Percentiles rank a stretch among this genome's conserved stretches.
These are phyloP conservation scores for Neurospora sp. DNA, from an alignment of 495 filamentous ascomycete genomes.

Conservation along the genomic window DNA sequence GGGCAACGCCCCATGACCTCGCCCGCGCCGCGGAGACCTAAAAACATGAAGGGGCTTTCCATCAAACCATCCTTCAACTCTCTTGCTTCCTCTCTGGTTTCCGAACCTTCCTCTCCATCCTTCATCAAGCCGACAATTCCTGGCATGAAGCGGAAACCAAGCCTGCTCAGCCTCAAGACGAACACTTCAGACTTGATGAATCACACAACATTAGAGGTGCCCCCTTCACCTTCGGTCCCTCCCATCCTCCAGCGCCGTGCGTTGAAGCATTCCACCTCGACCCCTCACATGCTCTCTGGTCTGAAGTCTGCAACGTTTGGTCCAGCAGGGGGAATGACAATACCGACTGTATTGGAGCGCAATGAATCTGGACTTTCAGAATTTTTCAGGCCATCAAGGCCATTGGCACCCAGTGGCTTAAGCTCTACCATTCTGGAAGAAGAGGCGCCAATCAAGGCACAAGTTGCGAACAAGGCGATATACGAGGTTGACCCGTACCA, in stretches of 20 bases:
- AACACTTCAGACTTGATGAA: slow-evolving; percentile 39
- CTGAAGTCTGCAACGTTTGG: slow-evolving; percentile 44
- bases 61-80: slow-evolving; percentile 63
- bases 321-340: slow-evolving; percentile 43
- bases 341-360: slow-evolving; percentile 38
- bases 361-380: slow-evolving; percentile 39
- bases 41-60: slow-evolving; percentile 90
- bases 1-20: slow-evolving; percentile 49
- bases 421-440: slow-evolving; percentile 58
- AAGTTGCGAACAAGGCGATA: slow-evolving; percentile 42
- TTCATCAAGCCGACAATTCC: slow-evolving; percentile 69
- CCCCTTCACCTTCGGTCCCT: slow-evolving; percentile 33
- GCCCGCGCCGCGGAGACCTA: slow-evolving; percentile 63
- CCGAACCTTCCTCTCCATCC: slow-evolving; percentile 70
- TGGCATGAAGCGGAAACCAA: slow-evolving; percentile 62
- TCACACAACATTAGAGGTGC: slow-evolving; percentile 32
- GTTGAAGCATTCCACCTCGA: slow-evolving; percentile 46
- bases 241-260: slow-evolving; percentile 44
- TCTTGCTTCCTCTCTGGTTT: slow-evolving; percentile 36
- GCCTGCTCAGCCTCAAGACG: slow-evolving; percentile 58
- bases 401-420: slow-evolving; percentile 13
- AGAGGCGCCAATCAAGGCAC: slow-evolving; percentile 59
- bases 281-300: slow-evolving; percentile 43
- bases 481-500: slow-evolving; percentile 42
- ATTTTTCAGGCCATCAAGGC: slow-evolving; percentile 36